These are phyloP conservation scores for Lentinula aciculospora DNA, from an alignment of 768 basidiomycete genomes.

Conservation along the genomic window DNA sequence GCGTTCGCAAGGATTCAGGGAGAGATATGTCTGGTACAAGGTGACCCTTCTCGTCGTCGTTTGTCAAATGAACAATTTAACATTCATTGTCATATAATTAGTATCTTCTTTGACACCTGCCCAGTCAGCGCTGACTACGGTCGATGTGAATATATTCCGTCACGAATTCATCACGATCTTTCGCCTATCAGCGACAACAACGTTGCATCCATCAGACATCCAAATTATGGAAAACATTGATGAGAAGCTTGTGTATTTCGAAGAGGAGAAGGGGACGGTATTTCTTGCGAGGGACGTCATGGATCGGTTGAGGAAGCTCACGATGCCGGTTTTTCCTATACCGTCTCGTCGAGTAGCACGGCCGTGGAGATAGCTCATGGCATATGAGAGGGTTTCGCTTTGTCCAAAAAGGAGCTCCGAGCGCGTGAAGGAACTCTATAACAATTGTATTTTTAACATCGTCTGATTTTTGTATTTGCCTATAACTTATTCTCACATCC, in stretches of 20 bases:
- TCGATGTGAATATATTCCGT: conserved; percentile 49
- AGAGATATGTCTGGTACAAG: conserved; percentile 58
- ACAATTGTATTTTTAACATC: not conserved
- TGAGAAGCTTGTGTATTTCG: conserved; percentile 42
- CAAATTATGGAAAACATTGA: conserved; percentile 47
- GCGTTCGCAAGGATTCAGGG: conserved; percentile 53
- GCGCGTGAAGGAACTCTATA: not conserved
- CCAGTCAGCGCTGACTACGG: conserved; percentile 34
- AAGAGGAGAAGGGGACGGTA: conserved; percentile 54
- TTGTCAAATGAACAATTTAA: not conserved
- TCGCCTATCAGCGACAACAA: conserved; percentile 39
- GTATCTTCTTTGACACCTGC: conserved; percentile 17
- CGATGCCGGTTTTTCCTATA: conserved; percentile 15
- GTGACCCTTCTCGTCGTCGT: conserved; percentile 33
- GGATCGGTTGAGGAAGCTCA: conserved; percentile 36
- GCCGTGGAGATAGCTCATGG: conserved; percentile 2
- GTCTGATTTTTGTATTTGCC: not conserved
- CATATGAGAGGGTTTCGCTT: not conserved
- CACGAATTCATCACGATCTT: conserved; percentile 66
- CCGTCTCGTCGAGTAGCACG: not conserved
- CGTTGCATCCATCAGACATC: conserved; percentile 45
- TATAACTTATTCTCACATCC: not conserved
- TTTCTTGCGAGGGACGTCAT: conserved; percentile 51
- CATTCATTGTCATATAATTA: not conserved
- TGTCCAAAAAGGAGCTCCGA: not conserved